These are phyloP conservation scores for Xylariaceae sp. DNA, from an alignment of 2,329 filamentous ascomycete species.

Conservation along the genomic window DNA sequence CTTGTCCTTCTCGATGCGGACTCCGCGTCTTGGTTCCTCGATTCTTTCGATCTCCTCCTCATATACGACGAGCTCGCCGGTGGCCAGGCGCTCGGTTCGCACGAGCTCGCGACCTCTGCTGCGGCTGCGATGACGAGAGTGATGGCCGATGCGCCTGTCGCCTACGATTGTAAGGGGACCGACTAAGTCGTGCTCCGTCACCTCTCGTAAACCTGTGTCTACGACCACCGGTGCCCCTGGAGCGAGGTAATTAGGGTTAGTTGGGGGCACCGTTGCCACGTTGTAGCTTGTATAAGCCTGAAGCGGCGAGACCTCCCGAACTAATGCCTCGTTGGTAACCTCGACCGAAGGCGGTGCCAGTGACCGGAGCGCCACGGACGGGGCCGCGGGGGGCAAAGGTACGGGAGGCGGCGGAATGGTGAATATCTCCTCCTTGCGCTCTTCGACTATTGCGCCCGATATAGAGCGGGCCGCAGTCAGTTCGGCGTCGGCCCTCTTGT, in stretches of 20 bases:
- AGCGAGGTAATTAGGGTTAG: slow-evolving; percentile 25
- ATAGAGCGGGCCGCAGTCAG: slow-evolving; percentile 42
- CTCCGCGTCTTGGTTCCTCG: slow-evolving; percentile 49
- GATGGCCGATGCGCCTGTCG: slow-evolving; percentile 31
- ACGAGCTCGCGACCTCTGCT: slow-evolving; percentile 49
- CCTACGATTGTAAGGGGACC: slow-evolving; percentile 40
- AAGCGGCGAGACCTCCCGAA: slow-evolving; percentile 46
- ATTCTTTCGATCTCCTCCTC: slow-evolving; percentile 54
- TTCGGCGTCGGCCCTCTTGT: slow-evolving; percentile 52
- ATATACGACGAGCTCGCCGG: slow-evolving; percentile 59
- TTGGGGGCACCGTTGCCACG: slow-evolving; percentile 26
- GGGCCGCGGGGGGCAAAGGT: slow-evolving; percentile 18
- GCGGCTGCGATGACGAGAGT: slow-evolving; percentile 37
- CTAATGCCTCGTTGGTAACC: slow-evolving; percentile 42
- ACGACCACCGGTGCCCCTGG: slow-evolving; percentile 37
- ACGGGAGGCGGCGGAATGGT: slow-evolving; percentile 28
- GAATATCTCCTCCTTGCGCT: slow-evolving; percentile 42
- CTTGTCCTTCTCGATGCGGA: slow-evolving; percentile 79
- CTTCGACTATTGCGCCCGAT: slow-evolving; percentile 43
- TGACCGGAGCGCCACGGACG: slow-evolving; percentile 26
- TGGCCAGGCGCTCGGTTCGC: slow-evolving; percentile 50
- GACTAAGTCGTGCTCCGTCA: slow-evolving; percentile 32
- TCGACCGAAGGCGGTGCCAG: slow-evolving; percentile 29
- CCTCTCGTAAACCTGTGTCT: slow-evolving; percentile 35
- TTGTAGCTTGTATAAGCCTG: slow-evolving; percentile 33